Conservation (phyloP, 1,139 yeast genomes). For the Taiozyma sp. region DNA sequence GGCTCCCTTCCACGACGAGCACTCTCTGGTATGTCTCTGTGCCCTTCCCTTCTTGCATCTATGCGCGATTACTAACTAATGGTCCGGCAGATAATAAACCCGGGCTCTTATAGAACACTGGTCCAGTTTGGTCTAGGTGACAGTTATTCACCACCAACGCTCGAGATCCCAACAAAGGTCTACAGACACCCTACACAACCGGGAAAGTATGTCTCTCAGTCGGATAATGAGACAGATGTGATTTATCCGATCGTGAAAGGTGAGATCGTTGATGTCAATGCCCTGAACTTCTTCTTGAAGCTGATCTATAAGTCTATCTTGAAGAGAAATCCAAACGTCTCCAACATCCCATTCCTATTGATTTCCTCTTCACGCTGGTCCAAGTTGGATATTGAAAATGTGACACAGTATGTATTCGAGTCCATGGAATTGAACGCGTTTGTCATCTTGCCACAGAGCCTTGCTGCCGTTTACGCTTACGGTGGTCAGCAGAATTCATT, state of each 20-base stretch:
- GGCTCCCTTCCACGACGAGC: conserved; percentile 44
- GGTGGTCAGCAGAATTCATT: conserved; percentile 55
- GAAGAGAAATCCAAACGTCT: conserved; percentile 41
- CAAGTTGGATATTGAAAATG: conserved; percentile 54
- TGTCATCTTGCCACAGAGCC: conserved; percentile 59
- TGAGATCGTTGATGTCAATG: conserved; percentile 58
- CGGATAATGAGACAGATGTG: conserved; percentile 36
- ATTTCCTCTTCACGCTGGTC: conserved; percentile 69
- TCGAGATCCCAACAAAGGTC: conserved; percentile 70
- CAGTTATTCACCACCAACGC: conserved; percentile 69
- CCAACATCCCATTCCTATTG: conserved; percentile 49
- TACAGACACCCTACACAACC: conserved; percentile 45
- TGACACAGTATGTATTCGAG: conserved; percentile 76
- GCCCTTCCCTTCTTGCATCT: not conserved
- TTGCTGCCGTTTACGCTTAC: conserved; percentile 73
- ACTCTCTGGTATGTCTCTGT: conserved; percentile 26
- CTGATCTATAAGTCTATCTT: conserved; percentile 54
- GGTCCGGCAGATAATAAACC: conserved; percentile 49
- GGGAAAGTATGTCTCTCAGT: conserved; percentile 34
- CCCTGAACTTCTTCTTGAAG: conserved; percentile 64
- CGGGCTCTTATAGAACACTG: conserved; percentile 73
- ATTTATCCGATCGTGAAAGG: conserved; percentile 63
- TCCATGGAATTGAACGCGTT: conserved; percentile 68
- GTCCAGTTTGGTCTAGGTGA: conserved; percentile 83
- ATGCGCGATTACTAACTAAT: not conserved